Conservation (phyloP, 2,329 filamentous ascomycete genomes). For the Dendrostoma leiphaemia region DNA sequence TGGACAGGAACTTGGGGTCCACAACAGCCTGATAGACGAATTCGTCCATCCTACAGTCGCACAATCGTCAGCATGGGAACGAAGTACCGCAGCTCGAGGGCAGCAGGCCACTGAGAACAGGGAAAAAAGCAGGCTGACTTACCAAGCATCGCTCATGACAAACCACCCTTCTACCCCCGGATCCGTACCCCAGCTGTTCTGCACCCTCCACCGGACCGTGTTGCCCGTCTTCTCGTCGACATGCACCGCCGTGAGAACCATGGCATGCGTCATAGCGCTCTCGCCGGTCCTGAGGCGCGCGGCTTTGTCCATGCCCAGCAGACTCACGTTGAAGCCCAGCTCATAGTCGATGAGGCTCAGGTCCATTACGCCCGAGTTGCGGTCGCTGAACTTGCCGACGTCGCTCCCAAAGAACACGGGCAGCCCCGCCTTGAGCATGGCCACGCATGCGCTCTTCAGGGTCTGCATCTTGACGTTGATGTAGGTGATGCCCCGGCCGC, state of each 20-base stretch:
- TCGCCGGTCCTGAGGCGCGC: slow-evolving; percentile 72
- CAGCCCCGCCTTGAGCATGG: slow-evolving; percentile 74
- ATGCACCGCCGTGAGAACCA: slow-evolving; percentile 87
- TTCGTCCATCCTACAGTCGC: slow-evolving; percentile 64
- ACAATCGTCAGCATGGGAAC: too few species aligned
- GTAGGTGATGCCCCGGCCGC: slow-evolving; percentile 73
- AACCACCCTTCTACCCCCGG: slow-evolving; percentile 80
- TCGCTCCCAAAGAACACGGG: slow-evolving; percentile 90
- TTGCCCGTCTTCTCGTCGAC: slow-evolving; percentile 61
- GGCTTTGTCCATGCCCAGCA: slow-evolving; percentile 75
- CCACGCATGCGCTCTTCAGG: slow-evolving; percentile 71
- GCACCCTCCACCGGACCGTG: slow-evolving; percentile 76
- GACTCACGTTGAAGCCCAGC: slow-evolving; percentile 75
- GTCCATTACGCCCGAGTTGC: slow-evolving; percentile 73
- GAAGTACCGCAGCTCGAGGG: too few species aligned
- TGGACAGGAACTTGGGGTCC: slow-evolving; percentile 65
- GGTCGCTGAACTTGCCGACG: slow-evolving; percentile 78
- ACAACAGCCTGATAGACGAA: slow-evolving; percentile 87
- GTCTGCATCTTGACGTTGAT: slow-evolving; percentile 75
- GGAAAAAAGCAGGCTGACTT: neutral
- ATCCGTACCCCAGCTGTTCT: slow-evolving; percentile 77
- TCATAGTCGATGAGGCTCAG: slow-evolving; percentile 73
- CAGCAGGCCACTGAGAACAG: neutral
- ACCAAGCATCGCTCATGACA: slow-evolving; percentile 79
- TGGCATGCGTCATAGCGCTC: slow-evolving; percentile 85